Evolutionary conservation across 257 asterid genomes (phyloP).

Genomic region (Lycium ferocissimum): DNA sequence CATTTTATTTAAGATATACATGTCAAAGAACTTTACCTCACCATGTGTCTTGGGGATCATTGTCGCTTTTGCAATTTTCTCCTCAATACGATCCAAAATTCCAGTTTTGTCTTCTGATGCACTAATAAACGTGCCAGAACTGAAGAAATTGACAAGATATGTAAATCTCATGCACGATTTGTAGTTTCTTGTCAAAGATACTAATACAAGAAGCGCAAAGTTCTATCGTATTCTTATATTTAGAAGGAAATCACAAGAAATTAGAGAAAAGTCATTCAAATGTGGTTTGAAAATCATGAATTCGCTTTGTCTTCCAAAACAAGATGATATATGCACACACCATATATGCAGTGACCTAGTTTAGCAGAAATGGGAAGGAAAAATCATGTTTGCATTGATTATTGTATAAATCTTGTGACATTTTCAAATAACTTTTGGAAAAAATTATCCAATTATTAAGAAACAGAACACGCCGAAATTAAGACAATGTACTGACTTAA

Average conservation of each 20-base stretch:
- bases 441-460: background rate
- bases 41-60: constrained; percentile 78
- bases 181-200: constrained; percentile 23
- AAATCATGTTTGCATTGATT: background rate
- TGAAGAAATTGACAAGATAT: constrained; percentile 35
- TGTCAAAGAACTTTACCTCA: constrained; percentile 58
- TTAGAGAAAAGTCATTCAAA: constrained; percentile 4
- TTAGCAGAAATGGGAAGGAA: constrained; percentile 14
- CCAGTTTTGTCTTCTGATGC: constrained; percentile 89
- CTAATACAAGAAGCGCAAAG: background rate
- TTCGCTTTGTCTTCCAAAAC: background rate
- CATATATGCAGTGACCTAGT: background rate
- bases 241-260: background rate
- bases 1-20: constrained; percentile 10
- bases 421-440: background rate
- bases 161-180: constrained; percentile 1
- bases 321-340: background rate
- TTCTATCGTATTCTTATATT: background rate
- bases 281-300: background rate
- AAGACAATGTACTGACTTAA: constrained; percentile 13
- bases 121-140: constrained; percentile 88
- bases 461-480: background rate
- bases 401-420: background rate
- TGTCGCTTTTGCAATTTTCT: constrained; percentile 80
- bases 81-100: constrained; percentile 67